Evolutionary conservation across 805 yeast genomes (phyloP), one percentile per base, ranked within the genome.

Genomic region (Cyberlindnera misumaiensis): DNA sequence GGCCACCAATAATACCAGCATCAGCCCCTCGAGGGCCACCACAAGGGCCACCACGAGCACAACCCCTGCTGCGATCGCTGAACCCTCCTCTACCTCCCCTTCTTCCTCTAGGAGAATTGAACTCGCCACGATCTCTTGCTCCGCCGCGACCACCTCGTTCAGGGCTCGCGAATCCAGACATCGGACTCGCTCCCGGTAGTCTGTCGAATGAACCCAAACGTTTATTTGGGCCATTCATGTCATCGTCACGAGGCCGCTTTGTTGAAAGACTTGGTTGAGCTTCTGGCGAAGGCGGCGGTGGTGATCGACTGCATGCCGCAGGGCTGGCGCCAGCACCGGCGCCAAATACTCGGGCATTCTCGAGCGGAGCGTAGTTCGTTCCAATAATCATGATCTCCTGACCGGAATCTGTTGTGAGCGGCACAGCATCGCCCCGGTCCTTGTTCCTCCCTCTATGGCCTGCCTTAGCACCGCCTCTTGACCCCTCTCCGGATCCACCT

Each of bases 351-450:
- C 47, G 31, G 6, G 25, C 14, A 16, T 39, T 41, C 38, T 32
- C 34, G 37, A 44, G 32, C 11, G 49, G 49, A 4, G 40, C 39
- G 24, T 32, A 38, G 28, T 46, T 46, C 13, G 49, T 27, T 4
- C 46, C 47, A 9, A 46, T 41, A 24, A 46, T 31, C 27, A 11
- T 30, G 30, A 43, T 34, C 4, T 27, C 18, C 12, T 38, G 11
- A 1, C 39, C 42, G 4, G 22, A 32, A 10, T 26, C 32, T 3
- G 24, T 32, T 4, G 30, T 28, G 20, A 28, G 18, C 7, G 11
- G 14, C 4, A 17, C 32, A 2, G 36, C 16, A 9, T 40, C 34
- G 3, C 38, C 33, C n/a, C 17, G 8, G 6, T 33, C 39, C 13
- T 22, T 29, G 14, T 27, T 22, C 11, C 15, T n/a, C 3, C 30